A percentile compares a stretch with the other conserved stretches of the same genome.
Conservation (phyloP, 78 protist genomes). For the Dictyostelium discoideum region DNA sequence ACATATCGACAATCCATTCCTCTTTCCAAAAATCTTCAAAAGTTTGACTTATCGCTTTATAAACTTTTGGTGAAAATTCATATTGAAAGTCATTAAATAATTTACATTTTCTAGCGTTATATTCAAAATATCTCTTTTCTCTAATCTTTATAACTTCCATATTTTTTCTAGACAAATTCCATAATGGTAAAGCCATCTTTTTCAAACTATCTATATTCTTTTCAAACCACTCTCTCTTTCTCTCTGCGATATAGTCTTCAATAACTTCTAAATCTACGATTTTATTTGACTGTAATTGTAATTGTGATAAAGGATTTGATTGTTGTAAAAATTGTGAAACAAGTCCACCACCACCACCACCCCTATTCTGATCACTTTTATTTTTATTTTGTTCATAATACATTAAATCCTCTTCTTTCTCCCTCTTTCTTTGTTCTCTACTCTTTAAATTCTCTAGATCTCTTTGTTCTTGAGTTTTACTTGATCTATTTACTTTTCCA, state of each 20-base stretch:
- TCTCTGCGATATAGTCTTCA: conserved; percentile 10
- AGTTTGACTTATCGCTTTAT: neutral
- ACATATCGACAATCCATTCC: conserved; percentile 15
- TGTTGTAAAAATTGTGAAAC: neutral
- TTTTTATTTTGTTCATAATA: neutral
- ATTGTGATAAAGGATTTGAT: neutral
- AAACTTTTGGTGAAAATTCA: neutral
- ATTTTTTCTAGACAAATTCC: neutral
- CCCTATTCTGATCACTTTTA: neutral
- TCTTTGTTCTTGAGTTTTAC: neutral
- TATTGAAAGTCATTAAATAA: neutral
- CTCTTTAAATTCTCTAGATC: neutral
- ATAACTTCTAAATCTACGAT: neutral
- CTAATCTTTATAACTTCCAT: neutral
- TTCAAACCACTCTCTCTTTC: conserved; percentile 28
- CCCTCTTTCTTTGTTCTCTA: neutral
- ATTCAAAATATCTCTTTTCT: neutral
- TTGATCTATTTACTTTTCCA: neutral
- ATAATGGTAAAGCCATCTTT: neutral
- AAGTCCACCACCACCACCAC: too few relatives aligned
- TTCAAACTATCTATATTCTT: neutral
- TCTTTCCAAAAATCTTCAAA: conserved; percentile 49
- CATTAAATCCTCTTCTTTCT: neutral
- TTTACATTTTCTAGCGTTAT: neutral
- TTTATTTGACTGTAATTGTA: neutral